Base-by-base conservation (phyloP, 2,329 filamentous ascomycete species). In the Thermothelomyces thermophilus region DNA sequence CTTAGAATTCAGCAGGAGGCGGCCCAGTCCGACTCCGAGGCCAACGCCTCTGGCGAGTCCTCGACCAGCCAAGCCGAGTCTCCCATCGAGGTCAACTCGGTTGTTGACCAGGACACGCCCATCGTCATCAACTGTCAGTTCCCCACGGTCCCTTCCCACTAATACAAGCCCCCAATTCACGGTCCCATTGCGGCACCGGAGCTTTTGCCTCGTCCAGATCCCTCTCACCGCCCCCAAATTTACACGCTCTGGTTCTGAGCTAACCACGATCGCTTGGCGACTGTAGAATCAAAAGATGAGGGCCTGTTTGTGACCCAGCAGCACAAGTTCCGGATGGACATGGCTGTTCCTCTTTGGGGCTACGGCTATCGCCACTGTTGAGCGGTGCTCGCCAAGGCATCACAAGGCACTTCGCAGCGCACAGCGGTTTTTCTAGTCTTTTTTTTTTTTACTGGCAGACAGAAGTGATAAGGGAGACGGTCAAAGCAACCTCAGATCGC, bases 51-150 rank as follows among this genome's bases (percentile, higher is more conserved):
- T 14, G 17, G 26, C 20, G 16, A 26, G 37, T 28, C 41, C 10
- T 24, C 41, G 10, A 10, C 24, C 17, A 11, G 24, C 35, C 10
- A 16, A 13, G 11, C 36, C 35, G 36, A 41, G 5, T 19, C 28
- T 2, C 19, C 19, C 14, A 33, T 22, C 17, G n/a, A 41, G 46
- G 5, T 31, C 24, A 16, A 30, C 14, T 30, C 16, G 0, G 24
- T 13, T 9, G 48, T 30, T 31, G 30, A 20, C 16, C 3, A 24
- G 13, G 9, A 26, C n/a, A 8, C 22, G 1, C 30, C 39, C 17
- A 46, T 51, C 33, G 37, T 30, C 13, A 34, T 43, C 44, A 19
- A 51, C n/a, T 47, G 44, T 51, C 40, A 47, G 49, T 52, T 37
- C 10, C 26, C 40, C 35, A 45, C 41, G 17, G 19, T 7, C 30